Conservation (phyloP, 345 rosid genomes). For the Gossypium thurberi region DNA sequence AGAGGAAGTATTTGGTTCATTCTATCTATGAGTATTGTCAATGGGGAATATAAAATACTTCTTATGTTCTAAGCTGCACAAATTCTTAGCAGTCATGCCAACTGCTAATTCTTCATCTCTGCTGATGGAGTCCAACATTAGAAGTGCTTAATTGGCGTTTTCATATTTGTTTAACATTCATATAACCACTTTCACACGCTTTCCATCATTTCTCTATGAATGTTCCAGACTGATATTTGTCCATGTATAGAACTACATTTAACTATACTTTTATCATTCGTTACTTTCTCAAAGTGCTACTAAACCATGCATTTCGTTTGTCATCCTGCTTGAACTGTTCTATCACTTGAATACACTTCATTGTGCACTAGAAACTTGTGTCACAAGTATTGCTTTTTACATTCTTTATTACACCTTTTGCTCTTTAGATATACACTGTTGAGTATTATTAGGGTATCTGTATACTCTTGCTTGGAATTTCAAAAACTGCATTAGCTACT, state of each 20-base stretch:
- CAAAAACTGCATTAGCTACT: background rate
- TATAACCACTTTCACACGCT: background rate
- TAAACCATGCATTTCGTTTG: background rate
- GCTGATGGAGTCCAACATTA: background rate
- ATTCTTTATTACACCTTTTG: background rate
- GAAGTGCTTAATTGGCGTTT: background rate
- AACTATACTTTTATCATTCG: background rate
- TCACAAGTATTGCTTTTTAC: background rate
- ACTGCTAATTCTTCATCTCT: background rate
- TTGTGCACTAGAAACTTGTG: background rate
- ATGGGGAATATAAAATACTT: background rate
- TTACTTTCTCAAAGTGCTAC: background rate
- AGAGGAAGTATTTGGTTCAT: background rate
- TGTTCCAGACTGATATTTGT: background rate
- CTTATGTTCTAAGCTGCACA: background rate
- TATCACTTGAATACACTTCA: conserved; percentile 3
- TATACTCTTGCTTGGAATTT: background rate
- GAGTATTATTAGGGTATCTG: background rate
- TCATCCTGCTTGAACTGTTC: background rate
- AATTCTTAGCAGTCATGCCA: background rate
- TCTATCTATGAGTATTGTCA: background rate
- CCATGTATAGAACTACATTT: background rate
- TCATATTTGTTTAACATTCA: background rate
- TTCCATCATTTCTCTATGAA: background rate
- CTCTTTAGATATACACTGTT: background rate